phyloP scores from a whole-genome alignment of 192 early-diverging fungal genomes.

The Umbelopsis vinacea region DNA sequence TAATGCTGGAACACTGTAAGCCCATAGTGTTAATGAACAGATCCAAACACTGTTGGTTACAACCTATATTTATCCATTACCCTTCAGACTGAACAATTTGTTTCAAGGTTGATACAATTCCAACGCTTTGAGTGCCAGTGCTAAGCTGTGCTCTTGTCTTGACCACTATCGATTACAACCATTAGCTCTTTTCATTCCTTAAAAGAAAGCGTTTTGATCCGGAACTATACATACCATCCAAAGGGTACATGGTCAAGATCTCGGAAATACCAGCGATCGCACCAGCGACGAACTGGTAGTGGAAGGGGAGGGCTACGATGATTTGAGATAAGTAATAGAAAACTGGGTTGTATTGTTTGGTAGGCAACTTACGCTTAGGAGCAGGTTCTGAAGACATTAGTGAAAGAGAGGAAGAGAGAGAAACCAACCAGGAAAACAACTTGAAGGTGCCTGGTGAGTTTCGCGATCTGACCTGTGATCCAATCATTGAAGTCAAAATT shows the following conservation, averaged over 20 bases:
- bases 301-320: constrained; percentile 71
- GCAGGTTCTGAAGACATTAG: neutral
- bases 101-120: constrained; percentile 31
- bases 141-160: constrained; percentile 94
- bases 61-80: too few species aligned
- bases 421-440: neutral
- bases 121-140: constrained; percentile 29
- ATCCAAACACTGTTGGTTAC: too few species aligned
- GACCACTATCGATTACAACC: constrained; percentile 53
- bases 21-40: neutral
- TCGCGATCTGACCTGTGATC: neutral
- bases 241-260: constrained; percentile 93
- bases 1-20: constrained; percentile 50
- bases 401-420: neutral
- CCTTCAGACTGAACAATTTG: constrained; percentile 43
- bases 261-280: constrained; percentile 89
- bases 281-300: constrained; percentile 77
- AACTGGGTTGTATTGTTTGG: neutral
- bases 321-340: neutral
- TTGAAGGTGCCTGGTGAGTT: neutral
- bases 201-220: neutral
- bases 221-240: constrained; percentile 58
- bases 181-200: neutral
- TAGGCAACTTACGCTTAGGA: neutral
- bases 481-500: neutral